phyloP scores from a whole-genome alignment of 2,329 filamentous ascomycete species.

The Pestalotiopsis sp. region DNA sequence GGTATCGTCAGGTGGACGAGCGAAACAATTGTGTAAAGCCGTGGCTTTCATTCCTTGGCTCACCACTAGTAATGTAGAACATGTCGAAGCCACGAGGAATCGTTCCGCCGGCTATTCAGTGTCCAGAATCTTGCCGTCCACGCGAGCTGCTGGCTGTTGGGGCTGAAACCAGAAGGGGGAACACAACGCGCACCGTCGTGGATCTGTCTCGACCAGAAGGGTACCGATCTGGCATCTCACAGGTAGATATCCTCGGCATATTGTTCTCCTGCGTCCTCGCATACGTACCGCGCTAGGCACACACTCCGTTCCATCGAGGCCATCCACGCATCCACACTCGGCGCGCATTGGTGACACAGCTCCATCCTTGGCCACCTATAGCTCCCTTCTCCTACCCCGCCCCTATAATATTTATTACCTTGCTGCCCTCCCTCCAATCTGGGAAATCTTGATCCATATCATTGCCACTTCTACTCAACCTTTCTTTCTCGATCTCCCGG shows the following conservation, averaged over 20 bases:
- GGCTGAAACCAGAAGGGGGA: not conserved
- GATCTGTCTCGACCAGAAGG: not conserved
- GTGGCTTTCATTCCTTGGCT: not conserved
- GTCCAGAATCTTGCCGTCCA: not conserved
- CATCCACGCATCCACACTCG: not conserved
- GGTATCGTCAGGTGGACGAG: not conserved
- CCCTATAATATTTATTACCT: not conserved
- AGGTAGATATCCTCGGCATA: not conserved
- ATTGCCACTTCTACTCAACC: not conserved
- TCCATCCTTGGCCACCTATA: not conserved
- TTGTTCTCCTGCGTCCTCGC: not conserved
- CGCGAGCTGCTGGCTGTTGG: not conserved
- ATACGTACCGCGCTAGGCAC: not conserved
- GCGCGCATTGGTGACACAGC: not conserved
- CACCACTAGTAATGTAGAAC: not conserved
- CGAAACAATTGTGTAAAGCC: not conserved
- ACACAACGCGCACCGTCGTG: not conserved
- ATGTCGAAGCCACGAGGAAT: not conserved
- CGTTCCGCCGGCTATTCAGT: not conserved
- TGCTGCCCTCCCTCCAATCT: not conserved
- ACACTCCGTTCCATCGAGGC: not conserved
- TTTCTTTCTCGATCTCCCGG: not conserved
- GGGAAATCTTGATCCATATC: not conserved
- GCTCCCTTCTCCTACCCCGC: not conserved
- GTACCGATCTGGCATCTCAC: not conserved